phyloP scores from a whole-genome alignment of 2,329 filamentous ascomycete genomes.

The Sporothrix sp. region DNA sequence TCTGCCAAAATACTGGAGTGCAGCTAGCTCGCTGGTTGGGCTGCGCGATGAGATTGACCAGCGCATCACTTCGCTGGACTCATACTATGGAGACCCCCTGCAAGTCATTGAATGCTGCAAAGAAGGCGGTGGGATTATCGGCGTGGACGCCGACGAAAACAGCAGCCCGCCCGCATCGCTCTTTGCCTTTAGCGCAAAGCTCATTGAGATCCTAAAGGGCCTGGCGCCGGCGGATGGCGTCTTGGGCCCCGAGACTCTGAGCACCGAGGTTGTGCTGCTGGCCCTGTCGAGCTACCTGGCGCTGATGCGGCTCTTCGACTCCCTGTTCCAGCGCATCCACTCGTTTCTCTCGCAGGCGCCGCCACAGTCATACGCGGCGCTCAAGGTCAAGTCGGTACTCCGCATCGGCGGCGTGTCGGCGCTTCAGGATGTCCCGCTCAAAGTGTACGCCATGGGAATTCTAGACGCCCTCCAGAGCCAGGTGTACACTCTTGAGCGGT shows the following conservation, averaged over 20 bases:
- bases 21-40: background rate
- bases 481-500: background rate
- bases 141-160: background rate
- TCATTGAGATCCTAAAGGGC: background rate
- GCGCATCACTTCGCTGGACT: background rate
- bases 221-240: background rate
- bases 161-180: background rate
- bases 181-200: background rate
- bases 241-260: background rate
- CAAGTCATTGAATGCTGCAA: background rate
- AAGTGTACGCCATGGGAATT: background rate
- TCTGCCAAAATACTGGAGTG: background rate
- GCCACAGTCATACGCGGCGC: background rate
- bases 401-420: background rate
- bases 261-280: background rate
- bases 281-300: background rate
- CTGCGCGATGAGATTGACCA: background rate
- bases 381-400: conserved; percentile 1
- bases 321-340: background rate
- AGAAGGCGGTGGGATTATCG: background rate
- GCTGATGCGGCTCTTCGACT: background rate
- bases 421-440: background rate
- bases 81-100: background rate
- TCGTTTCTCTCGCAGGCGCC: background rate
- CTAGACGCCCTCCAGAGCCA: background rate